Conservation (phyloP, 2,329 filamentous ascomycete genomes). For the Calonectria hongkongensis region DNA sequence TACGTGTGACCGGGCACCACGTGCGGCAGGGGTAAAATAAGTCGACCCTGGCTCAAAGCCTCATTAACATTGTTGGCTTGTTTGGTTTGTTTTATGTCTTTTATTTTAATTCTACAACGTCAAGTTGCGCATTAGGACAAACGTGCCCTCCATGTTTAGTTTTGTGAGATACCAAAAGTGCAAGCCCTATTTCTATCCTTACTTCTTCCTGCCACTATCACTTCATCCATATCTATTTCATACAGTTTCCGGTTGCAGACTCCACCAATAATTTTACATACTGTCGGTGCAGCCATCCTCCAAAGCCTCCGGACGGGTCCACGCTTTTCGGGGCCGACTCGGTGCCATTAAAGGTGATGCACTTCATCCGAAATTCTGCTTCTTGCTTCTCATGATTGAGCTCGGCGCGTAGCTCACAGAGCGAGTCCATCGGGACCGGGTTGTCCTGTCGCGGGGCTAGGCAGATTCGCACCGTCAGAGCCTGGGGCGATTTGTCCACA, state of each 20-base stretch:
- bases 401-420: conserved; percentile 41
- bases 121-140: too few relatives aligned
- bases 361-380: conserved; percentile 30
- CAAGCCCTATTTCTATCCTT: neutral
- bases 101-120: too few relatives aligned
- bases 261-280: conserved; percentile 47
- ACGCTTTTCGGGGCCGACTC: conserved; percentile 38
- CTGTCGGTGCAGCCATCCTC: conserved; percentile 45
- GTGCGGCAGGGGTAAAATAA: too few relatives aligned
- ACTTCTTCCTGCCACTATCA: neutral
- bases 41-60: too few relatives aligned
- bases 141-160: too few relatives aligned
- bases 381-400: conserved; percentile 23
- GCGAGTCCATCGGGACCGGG: conserved; percentile 35
- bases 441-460: conserved; percentile 41
- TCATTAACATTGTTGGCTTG: too few relatives aligned
- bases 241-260: conserved; percentile 48
- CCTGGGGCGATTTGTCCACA: conserved; percentile 41
- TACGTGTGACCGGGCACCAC: too few relatives aligned
- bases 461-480: conserved; percentile 44
- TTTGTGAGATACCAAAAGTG: too few relatives aligned
- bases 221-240: neutral
- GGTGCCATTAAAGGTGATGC: conserved; percentile 44
- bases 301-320: conserved; percentile 44
- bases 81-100: too few relatives aligned